Base-by-base conservation (phyloP, 2,329 filamentous ascomycete genomes). In the Tolypocladium inflatum region DNA sequence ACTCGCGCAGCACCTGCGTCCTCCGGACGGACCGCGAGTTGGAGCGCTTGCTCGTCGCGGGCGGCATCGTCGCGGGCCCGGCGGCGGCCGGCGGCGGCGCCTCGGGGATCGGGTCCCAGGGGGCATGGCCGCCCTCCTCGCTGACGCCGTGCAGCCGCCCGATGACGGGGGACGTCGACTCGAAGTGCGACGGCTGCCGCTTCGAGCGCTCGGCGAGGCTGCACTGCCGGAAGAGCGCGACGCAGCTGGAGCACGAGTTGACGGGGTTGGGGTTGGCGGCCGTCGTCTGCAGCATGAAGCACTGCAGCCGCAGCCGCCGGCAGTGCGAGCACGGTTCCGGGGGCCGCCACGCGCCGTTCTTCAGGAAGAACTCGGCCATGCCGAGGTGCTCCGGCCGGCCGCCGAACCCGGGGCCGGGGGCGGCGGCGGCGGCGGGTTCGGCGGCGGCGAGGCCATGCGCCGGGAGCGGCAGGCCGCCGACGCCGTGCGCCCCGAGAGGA, bases 161-260 rank as follows among this genome's bases (percentile, higher is more conserved):
- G 30, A 80, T 72, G 11, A 80, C 78, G 0, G 78, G 78, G 11
- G 70, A 64, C 0, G 71, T 63, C 0, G 77, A 79, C 64, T 80
- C 78, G 61, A 80, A 81, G 2, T 69, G 65, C 0, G 73, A 76
- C 0, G 76, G 71, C 2, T 73, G 68, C 10, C 78, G 72, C 61
- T 81, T 81, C 21, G 72, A 69, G 15, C 70, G 58, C 59, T 63
- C 73, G 1, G 78, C 73, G 6, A 80, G 67, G 55, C 78, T 80
- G 63, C 78, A 81, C 59, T 79, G 75, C 1, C 78, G 70, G 58
- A 78, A 80, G 2, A 80, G 66, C 0, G 77, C 78, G 5, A 78
- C 78, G 58, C 78, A 80, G 60, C 76, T 80, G 3, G 78, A 79
- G 61, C 78, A 80, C 0, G 77, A 73, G 7, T 68, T 69, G 55